A percentile compares a stretch with the other conserved stretches of the same genome.
Conservation (phyloP, 768 basidiomycete genomes). For the Pilatotrama ljubarskyi region DNA sequence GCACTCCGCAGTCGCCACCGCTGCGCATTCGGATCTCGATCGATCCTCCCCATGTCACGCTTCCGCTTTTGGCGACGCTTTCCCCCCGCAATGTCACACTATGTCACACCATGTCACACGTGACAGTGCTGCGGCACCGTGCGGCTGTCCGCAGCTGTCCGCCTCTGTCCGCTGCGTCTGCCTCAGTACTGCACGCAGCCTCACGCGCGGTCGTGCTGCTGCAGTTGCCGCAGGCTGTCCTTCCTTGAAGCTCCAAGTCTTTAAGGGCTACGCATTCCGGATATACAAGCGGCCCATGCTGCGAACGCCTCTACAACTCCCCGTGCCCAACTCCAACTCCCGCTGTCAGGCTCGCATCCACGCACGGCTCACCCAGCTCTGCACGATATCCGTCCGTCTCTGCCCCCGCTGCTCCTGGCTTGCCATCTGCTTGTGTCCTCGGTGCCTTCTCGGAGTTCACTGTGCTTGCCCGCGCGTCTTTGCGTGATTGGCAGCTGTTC, state of each 20-base stretch:
- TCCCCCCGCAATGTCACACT: conserved; percentile 4
- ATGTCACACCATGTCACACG: background rate
- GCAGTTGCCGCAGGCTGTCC: background rate
- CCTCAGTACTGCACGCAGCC: too few species aligned
- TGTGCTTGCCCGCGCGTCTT: conserved; percentile 5
- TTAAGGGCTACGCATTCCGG: too few species aligned
- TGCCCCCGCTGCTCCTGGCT: conserved; percentile 2
- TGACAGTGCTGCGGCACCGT: conserved; percentile 11
- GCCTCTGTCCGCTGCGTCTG: too few species aligned
- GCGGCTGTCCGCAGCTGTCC: background rate
- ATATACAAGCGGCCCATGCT: background rate
- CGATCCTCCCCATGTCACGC: conserved; percentile 19
- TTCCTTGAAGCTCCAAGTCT: background rate
- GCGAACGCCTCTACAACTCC: background rate
- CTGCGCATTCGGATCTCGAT: conserved; percentile 26
- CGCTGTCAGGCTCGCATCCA: too few species aligned
- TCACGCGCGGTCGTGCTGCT: background rate
- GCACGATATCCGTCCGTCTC: background rate
- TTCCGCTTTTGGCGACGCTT: background rate
- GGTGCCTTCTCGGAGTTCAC: conserved; percentile 2
- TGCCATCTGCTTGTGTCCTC: background rate
- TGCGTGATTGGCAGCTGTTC: conserved; percentile 6
- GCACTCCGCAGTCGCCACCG: conserved; percentile 26
- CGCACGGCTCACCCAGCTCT: too few species aligned
- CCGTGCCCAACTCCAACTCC: background rate